Evolutionary conservation across 768 basidiomycete species (phyloP).

Genomic region (Chalciporus piperatus): DNA sequence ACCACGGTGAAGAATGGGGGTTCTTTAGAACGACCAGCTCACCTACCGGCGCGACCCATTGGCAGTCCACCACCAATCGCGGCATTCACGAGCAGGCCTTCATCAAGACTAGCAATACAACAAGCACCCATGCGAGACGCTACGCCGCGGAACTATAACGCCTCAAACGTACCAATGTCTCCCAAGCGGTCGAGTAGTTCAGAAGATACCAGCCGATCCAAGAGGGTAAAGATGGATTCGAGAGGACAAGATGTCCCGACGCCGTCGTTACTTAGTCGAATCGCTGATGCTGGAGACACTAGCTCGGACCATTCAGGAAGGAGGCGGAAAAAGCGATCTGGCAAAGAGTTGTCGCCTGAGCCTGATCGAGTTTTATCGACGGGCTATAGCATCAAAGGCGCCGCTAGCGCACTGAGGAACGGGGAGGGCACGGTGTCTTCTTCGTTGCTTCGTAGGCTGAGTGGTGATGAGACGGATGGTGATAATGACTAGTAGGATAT

Average conservation of each 20-base stretch:
- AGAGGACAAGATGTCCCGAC: constrained; percentile 26
- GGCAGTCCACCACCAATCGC: constrained; percentile 11
- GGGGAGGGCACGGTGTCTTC: constrained; percentile 16
- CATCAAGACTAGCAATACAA: constrained; percentile 8
- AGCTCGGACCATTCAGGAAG: constrained; percentile 18
- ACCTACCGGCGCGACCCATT: constrained; percentile 26
- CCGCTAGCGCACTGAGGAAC: constrained; percentile 36
- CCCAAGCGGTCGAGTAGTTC: constrained; percentile 25
- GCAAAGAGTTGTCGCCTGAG: constrained; percentile 24
- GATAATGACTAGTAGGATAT: constrained; percentile 22
- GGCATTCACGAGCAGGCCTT: constrained; percentile 8
- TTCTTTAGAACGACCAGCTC: constrained; percentile 21
- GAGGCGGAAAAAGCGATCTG: constrained; percentile 18
- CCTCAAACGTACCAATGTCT: constrained; percentile 11
- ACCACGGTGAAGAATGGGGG: constrained; percentile 12
- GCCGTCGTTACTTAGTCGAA: constrained; percentile 46
- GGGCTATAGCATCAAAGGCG: constrained; percentile 57
- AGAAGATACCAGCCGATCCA: constrained; percentile 35
- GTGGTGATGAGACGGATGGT: constrained; percentile 25
- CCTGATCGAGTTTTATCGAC: constrained; percentile 35
- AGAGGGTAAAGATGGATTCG: constrained; percentile 29
- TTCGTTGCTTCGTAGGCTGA: constrained; percentile 38
- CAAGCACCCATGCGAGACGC: constrained; percentile 15
- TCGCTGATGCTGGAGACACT: constrained; percentile 28
- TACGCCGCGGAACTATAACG: constrained; percentile 1